Evolutionary conservation across 2,329 filamentous ascomycete species (phyloP), one percentile per base, ranked within the genome.

Genomic region (Beauveria rudraprayagi): DNA sequence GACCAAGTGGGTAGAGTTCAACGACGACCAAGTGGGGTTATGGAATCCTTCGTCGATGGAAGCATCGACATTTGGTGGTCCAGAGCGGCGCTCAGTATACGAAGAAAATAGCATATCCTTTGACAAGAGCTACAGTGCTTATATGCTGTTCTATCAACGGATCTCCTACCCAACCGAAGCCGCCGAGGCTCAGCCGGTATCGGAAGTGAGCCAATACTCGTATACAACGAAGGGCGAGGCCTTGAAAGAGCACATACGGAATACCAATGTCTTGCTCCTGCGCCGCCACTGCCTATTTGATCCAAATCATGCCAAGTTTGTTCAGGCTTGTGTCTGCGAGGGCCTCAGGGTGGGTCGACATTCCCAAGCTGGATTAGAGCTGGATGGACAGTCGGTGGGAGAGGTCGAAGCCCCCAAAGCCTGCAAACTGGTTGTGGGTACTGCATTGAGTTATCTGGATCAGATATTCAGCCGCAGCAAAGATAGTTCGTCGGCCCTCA

Each of bases 121-220:
- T 65, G 83, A 87, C 67, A 93, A 92, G 73, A 82, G 83, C 5
- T 88, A 88, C 78, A 97, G 91, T 71, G 94, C 93, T 14, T 99
- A 99, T 73, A 97, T 99, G 90, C 81, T 99, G 9, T 97, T 99
- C 73, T 99, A 99, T 72, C 90, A 97, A 72, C 86, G 94, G 54
- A 83, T 86, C 3, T 87, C 87, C 0, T 83, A 84, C 5, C 79
- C 92, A 61, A 77, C 79, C 19, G 16, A 19, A n/a, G 46, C 26
- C 14, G 53, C 46, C 11, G 47, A 51, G 34, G 11, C 34, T 46
- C 11, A 28, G 26, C 22, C 17, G 19, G n/a, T 22, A 7, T 8
- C 41, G n/a, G 28, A 22, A 14, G 28, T 17, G 41, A 17, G 11
- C 19, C 2, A n/a, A 19, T 28, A 3, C 16, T 24, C 22, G 26